Percentiles rank a stretch among this genome's conserved stretches.
These are phyloP conservation scores for Chaetomium sp. DNA, from an alignment of 2,329 filamentous ascomycete genomes.

Conservation along the genomic window DNA sequence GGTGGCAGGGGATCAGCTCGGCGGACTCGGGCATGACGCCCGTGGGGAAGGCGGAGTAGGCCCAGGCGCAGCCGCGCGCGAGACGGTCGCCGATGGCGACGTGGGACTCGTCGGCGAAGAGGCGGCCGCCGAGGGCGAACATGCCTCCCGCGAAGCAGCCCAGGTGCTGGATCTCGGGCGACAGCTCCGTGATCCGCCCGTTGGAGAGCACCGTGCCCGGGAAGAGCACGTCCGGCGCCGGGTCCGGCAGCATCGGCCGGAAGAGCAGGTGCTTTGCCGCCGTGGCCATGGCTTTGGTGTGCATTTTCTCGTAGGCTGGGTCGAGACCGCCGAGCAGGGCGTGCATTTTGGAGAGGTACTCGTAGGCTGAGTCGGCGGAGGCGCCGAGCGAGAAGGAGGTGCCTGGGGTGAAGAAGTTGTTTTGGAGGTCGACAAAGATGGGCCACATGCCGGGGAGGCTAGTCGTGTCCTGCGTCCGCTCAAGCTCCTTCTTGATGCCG, in stretches of 20 bases:
- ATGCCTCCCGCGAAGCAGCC: conserved; percentile 49
- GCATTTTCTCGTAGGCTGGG: conserved; percentile 65
- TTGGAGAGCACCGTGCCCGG: conserved; percentile 48
- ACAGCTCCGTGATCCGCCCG: conserved; percentile 37
- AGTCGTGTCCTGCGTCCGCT: conserved; percentile 65
- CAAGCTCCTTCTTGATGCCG: conserved; percentile 69
- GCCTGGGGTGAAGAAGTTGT: conserved; percentile 47
- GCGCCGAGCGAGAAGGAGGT: conserved; percentile 49
- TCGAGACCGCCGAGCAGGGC: conserved; percentile 66
- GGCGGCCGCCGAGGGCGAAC: conserved; percentile 46
- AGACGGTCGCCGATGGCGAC: conserved; percentile 52
- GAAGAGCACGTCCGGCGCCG: conserved; percentile 57
- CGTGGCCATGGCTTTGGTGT: conserved; percentile 62
- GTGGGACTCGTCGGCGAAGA: conserved; percentile 43
- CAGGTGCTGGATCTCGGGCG: conserved; percentile 46
- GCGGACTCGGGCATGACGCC: conserved; percentile 59
- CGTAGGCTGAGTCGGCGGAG: conserved; percentile 55
- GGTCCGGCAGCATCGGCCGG: conserved; percentile 64
- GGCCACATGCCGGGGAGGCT: conserved; percentile 75
- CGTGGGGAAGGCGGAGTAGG: conserved; percentile 52
- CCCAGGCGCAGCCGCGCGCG: conserved; percentile 57
- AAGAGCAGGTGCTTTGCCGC: conserved; percentile 66
- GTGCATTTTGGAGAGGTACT: conserved; percentile 63
- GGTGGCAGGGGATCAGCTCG: conserved; percentile 41
- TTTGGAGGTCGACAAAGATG: conserved; percentile 61